phyloP scores from a whole-genome alignment of 1,139 yeast species.

The Kluyveromyces marxianus region DNA sequence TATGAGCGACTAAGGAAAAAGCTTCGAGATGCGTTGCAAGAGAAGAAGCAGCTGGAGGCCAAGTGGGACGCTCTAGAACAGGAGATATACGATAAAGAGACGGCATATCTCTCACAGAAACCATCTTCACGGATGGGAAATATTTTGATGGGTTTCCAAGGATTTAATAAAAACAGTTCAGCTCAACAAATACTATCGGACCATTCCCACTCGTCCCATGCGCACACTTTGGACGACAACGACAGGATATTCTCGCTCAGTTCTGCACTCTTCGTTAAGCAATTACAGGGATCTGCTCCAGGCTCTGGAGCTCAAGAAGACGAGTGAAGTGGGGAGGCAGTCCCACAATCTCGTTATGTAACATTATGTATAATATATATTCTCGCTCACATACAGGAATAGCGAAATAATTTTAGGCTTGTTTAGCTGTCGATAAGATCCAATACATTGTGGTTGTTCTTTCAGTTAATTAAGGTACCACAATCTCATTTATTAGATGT shows the following conservation, averaged over 20 bases:
- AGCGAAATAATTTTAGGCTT: too few species aligned
- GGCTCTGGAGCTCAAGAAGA: neutral
- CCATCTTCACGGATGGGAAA: slow-evolving; percentile 51
- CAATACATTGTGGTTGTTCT: too few species aligned
- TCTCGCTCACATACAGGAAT: too few species aligned
- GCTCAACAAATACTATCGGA: slow-evolving; percentile 10
- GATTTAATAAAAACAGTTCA: slow-evolving; percentile 48
- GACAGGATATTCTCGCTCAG: slow-evolving; percentile 83
- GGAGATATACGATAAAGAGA: slow-evolving; percentile 73
- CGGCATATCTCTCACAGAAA: slow-evolving; percentile 53
- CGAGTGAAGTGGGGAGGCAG: too few species aligned
- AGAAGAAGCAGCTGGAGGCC: slow-evolving; percentile 59
- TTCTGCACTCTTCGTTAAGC: slow-evolving; percentile 63
- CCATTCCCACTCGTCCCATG: slow-evolving; percentile 23
- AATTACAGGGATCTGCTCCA: slow-evolving; percentile 36
- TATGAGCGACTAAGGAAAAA: slow-evolving; percentile 64
- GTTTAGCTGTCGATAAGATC: too few species aligned
- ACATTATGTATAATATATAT: too few species aligned
- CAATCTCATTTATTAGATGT: too few species aligned
- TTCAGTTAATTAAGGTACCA: too few species aligned
- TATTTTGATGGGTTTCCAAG: slow-evolving; percentile 84
- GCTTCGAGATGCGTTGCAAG: slow-evolving; percentile 55
- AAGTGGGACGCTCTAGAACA: slow-evolving; percentile 64
- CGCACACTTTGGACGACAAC: slow-evolving; percentile 50
- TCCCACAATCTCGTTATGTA: too few species aligned